These are phyloP conservation scores for Aristolochia californica DNA, from an alignment of 164 flowering plant genomes.

Conservation along the genomic window DNA sequence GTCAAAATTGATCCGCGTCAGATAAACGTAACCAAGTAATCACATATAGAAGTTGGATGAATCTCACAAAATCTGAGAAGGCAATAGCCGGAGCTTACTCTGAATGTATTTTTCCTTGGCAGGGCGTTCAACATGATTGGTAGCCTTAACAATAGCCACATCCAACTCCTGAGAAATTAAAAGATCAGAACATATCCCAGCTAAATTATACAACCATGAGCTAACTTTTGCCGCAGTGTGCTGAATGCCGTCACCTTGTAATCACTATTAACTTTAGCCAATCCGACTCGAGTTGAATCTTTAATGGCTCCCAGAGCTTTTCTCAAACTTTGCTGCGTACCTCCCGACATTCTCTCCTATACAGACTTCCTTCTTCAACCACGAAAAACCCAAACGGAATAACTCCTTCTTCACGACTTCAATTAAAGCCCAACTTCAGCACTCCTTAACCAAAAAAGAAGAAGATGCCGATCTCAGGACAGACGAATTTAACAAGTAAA, in stretches of 20 bases:
- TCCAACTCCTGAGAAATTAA: conserved; percentile 34
- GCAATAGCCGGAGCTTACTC: conserved; percentile 17
- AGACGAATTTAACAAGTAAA: neutral
- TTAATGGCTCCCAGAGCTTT: conserved; percentile 91
- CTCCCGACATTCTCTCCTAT: conserved; percentile 60
- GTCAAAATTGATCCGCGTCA: too few relatives aligned
- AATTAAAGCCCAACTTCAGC: neutral
- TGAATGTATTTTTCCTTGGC: conserved; percentile 55
- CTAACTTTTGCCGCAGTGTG: conserved; percentile 45
- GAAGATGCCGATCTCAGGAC: neutral
- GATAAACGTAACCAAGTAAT: too few relatives aligned
- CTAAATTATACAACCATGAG: neutral
- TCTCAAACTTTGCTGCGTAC: conserved; percentile 74
- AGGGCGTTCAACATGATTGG: conserved; percentile 43
- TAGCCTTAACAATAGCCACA: conserved; percentile 54
- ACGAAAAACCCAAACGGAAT: too few relatives aligned
- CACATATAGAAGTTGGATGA: too few relatives aligned
- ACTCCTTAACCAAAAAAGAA: neutral
- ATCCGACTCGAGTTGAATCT: conserved; percentile 87
- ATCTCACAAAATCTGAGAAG: neutral
- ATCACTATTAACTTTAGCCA: conserved; percentile 95
- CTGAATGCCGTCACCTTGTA: conserved; percentile 57
- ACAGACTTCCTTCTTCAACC: conserved; percentile 8
- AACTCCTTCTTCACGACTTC: too few relatives aligned
- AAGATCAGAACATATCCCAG: neutral